Conservation (phyloP, 768 basidiomycete genomes). For the Roridomyces roridus region DNA sequence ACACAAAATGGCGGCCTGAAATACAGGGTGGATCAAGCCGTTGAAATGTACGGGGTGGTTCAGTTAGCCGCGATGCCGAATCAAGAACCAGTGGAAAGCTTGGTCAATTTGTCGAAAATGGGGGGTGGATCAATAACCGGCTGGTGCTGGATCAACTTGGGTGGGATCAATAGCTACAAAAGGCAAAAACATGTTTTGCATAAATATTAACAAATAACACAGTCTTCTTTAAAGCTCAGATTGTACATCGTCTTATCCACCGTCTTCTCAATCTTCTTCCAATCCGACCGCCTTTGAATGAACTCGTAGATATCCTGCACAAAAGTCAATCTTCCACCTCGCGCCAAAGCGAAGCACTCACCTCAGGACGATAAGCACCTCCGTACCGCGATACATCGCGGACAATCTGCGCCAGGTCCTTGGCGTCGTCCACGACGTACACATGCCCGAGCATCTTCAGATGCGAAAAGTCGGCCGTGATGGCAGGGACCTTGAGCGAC, state of each 20-base stretch:
- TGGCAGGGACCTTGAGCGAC: conserved; percentile 84
- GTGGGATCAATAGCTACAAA: too few relatives aligned
- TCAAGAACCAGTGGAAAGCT: too few relatives aligned
- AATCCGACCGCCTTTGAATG: conserved; percentile 91
- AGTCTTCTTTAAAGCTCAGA: conserved; percentile 92
- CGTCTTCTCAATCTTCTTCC: conserved; percentile 98
- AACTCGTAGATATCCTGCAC: conserved; percentile 91
- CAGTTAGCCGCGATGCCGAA: too few relatives aligned
- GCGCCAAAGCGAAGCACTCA: conserved; percentile 32
- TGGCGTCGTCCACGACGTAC: conserved; percentile 94
- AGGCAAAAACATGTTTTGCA: too few relatives aligned
- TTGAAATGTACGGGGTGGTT: too few relatives aligned
- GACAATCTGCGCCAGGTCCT: conserved; percentile 95
- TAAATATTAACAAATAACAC: conserved; percentile 54
- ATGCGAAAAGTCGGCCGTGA: conserved; percentile 89
- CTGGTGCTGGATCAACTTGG: too few relatives aligned
- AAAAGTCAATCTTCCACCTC: neutral
- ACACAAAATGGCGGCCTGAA: too few relatives aligned
- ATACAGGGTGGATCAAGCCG: too few relatives aligned
- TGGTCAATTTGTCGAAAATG: too few relatives aligned
- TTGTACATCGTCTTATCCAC: conserved; percentile 97
- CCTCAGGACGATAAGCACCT: conserved; percentile 93
- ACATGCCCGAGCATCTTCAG: conserved; percentile 98
- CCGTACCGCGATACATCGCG: conserved; percentile 95
- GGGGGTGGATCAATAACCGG: too few relatives aligned